Evolutionary conservation across 345 rosid genomes (phyloP), one percentile per base, ranked within the genome.

Genomic region (Cardamine chenopodiifolia): DNA sequence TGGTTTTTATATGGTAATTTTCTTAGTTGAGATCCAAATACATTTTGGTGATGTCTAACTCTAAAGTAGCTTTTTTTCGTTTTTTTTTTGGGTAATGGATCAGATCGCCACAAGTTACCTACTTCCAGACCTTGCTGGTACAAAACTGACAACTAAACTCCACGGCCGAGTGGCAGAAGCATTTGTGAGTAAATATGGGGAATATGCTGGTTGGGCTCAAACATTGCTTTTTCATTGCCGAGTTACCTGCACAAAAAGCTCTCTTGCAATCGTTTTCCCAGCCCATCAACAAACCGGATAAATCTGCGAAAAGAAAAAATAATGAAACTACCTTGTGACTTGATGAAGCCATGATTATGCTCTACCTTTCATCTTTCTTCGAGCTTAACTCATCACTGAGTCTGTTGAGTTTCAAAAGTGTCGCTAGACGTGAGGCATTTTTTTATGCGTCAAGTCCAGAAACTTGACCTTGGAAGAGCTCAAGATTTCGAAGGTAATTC

Each of bases 141-240:
- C 88, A 17, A 88, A 89, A 28, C 83, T 90, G 59, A 91, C 96
- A 4, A 75, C 80, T 62, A 91, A 90, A 83, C 88, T 90, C 62
- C 81, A 84, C 78, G 59, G 73, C 73, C 81, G 81, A 72, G 98
- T 94, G 54, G 89, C 96, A 18, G 96, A 90, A 80, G 97, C 97
- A n/a, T 94, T 91, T 82, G 97, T 90, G 78, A 82, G 79, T 74
- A 94, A 86, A 74, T 94, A 94, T 70, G 97, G 96, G 13, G 87
- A 85, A 66, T 88, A 90, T 85, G 97, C 98, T 62, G 98, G 96
- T 67, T 91, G 97, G 96, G 98, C 98, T 55, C 97, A 94, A 73
- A 94, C 96, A 59, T 74, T 89, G 65, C 93, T 94, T 55, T 55
- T 94, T 94, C 81, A 83, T 91, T 50, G 95, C 97, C 1, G 97